phyloP scores from a whole-genome alignment of 495 filamentous ascomycete species.

The Neurospora hispaniola region DNA sequence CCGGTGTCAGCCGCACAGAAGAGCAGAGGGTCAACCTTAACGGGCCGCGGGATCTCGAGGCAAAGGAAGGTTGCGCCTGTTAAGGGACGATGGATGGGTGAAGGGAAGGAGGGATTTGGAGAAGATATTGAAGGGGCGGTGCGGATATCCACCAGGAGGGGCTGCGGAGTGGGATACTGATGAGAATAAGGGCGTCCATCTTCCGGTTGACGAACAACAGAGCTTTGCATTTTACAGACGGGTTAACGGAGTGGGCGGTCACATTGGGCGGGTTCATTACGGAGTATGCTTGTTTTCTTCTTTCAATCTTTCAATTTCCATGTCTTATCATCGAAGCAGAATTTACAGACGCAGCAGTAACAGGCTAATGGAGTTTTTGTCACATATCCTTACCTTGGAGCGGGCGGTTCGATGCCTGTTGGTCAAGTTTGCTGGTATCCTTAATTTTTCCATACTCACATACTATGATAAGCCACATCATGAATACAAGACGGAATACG shows the following conservation, averaged over 20 bases:
- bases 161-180: neutral
- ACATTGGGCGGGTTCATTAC: slow-evolving; percentile 6
- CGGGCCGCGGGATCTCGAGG: slow-evolving; percentile 45
- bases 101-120: neutral
- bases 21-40: slow-evolving; percentile 63
- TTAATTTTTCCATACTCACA: neutral
- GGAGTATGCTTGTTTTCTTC: slow-evolving; percentile 9
- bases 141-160: neutral
- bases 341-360: neutral
- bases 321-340: neutral
- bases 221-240: neutral
- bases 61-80: slow-evolving; percentile 92
- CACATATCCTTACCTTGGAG: neutral
- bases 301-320: neutral
- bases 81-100: slow-evolving; percentile 23
- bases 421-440: neutral
- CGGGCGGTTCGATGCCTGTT: neutral
- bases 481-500: neutral
- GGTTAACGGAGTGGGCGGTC: slow-evolving; percentile 3
- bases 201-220: neutral
- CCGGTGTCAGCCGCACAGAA: slow-evolving; percentile 41
- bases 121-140: neutral
- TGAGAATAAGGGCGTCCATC: neutral
- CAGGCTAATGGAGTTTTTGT: neutral
- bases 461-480: neutral